Evolutionary conservation across 2,329 filamentous ascomycete species (phyloP), one percentile per base, ranked within the genome.

Genomic region (Acephala macrosclerotiorum): DNA sequence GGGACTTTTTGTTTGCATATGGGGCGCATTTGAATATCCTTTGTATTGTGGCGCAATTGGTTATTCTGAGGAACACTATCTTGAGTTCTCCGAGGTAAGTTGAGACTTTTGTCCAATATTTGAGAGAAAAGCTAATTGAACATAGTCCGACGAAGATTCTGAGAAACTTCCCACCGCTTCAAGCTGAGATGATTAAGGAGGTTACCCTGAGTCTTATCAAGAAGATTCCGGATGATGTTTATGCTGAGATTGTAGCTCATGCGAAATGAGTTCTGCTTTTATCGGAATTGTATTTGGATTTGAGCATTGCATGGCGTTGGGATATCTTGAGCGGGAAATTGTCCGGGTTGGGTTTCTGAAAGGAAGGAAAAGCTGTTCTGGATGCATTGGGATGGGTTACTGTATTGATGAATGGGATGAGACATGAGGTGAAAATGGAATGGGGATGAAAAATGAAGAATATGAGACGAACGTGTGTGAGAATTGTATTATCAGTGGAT

Each of bases 1-100:
- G 96, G 96, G 96, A 99, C 77, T 99, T 99, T 73, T 80, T 99
- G 25, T 97, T 99, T 75, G 95, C 96, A 0, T 99, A 97, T 72
- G 96, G 96, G 0, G 90, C 94, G 40, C 96, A 99, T 78, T 79
- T 99, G 67, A 99, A 99, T 75, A 93, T 99, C 63, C 81, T 99
- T 25, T 98, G 96, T 77, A 97, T 99, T 70, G 96, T 98, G 18
- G 95, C 95, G 16, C 96, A 99, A 80, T 83, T 99, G 60, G 90
- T 97, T 58, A 87, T 97, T 74, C 93, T 97, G 80, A 85, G 94
- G 66, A 91, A 94, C 64, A 89, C 93, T 67, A 89, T 99, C 61
- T 81, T 99, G 72, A 89, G 89, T 64, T 97, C 92, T 64, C 86
- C 91, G 7, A 97, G 92, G 94, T 97, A 82, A 71, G 84, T 77